Percentiles rank a stretch among this genome's conserved stretches.
Evolutionary conservation across 768 basidiomycete genomes (phyloP).

Genomic region (Boletus subcaerulescens): DNA sequence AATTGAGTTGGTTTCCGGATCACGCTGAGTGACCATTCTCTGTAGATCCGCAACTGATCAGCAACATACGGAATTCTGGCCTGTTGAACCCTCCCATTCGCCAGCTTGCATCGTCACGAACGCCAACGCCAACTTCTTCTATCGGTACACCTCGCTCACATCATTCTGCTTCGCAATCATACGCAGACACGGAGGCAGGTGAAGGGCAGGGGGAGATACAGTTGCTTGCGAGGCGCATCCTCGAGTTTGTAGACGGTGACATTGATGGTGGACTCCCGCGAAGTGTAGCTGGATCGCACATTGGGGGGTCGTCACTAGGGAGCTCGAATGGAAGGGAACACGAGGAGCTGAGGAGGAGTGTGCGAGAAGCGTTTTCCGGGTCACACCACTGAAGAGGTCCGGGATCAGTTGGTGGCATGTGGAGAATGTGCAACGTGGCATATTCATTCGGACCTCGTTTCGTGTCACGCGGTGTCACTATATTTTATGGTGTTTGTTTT

Average conservation of each 20-base stretch:
- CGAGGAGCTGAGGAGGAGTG: slow-evolving; percentile 77
- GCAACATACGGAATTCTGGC: slow-evolving; percentile 83
- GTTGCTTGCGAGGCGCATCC: slow-evolving; percentile 75
- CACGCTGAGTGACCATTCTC: neutral
- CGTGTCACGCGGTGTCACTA: neutral
- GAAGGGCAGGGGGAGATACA: slow-evolving; percentile 93
- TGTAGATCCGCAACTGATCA: slow-evolving; percentile 81
- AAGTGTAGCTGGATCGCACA: slow-evolving; percentile 62
- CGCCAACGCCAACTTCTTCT: slow-evolving; percentile 69
- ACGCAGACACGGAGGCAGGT: slow-evolving; percentile 78
- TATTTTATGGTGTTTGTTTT: slow-evolving; percentile 8
- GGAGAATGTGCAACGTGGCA: too few species aligned
- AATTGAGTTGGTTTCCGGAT: neutral
- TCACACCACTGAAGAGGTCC: slow-evolving; percentile 40
- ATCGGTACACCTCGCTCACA: slow-evolving; percentile 72
- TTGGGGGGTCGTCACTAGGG: slow-evolving; percentile 67
- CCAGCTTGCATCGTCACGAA: slow-evolving; percentile 69
- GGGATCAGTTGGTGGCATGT: neutral
- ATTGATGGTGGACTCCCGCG: slow-evolving; percentile 56
- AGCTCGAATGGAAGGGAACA: slow-evolving; percentile 61
- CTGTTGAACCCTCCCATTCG: slow-evolving; percentile 85
- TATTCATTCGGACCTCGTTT: too few species aligned
- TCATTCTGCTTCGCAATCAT: slow-evolving; percentile 65
- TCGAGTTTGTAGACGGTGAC: slow-evolving; percentile 83
- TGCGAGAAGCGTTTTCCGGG: slow-evolving; percentile 75